Conservation (phyloP, 2,329 filamentous ascomycete species). For the Aspergillus pseudoterreus region DNA sequence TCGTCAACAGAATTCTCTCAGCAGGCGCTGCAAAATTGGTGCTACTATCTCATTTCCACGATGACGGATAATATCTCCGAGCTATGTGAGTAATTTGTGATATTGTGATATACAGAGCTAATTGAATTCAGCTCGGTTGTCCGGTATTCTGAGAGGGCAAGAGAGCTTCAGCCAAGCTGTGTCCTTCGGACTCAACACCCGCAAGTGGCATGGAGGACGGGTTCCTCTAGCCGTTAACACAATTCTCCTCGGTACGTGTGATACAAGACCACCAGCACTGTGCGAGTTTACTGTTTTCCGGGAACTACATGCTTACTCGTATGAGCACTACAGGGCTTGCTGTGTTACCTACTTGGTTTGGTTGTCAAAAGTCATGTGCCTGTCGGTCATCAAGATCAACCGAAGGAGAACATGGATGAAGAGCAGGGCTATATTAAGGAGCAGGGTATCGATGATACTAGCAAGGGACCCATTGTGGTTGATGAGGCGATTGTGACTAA, state of each 20-base stretch:
- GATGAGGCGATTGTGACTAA: too few species aligned
- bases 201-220: constrained; percentile 41
- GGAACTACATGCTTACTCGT: neutral
- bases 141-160: constrained; percentile 43
- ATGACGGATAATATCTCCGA: constrained; percentile 57
- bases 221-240: constrained; percentile 42
- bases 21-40: constrained; percentile 54
- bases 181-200: constrained; percentile 42
- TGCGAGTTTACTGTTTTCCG: neutral
- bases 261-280: neutral
- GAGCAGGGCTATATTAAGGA: neutral
- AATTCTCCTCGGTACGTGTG: constrained; percentile 26
- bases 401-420: neutral
- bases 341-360: neutral
- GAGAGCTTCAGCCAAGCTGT: constrained; percentile 46
- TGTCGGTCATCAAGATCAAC: neutral
- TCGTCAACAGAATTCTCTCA: constrained; percentile 39
- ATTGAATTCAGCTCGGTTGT: constrained; percentile 29
- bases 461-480: neutral
- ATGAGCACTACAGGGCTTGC: neutral
- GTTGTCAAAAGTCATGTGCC: neutral
- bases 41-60: constrained; percentile 54
- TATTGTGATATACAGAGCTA: constrained; percentile 1
- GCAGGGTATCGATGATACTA: too few species aligned
- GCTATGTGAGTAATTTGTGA: constrained; percentile 16